Evolutionary conservation across 805 yeast species (phyloP), one percentile per base, ranked within the genome.

Genomic region (Vanderwaltozyma polyspora): DNA sequence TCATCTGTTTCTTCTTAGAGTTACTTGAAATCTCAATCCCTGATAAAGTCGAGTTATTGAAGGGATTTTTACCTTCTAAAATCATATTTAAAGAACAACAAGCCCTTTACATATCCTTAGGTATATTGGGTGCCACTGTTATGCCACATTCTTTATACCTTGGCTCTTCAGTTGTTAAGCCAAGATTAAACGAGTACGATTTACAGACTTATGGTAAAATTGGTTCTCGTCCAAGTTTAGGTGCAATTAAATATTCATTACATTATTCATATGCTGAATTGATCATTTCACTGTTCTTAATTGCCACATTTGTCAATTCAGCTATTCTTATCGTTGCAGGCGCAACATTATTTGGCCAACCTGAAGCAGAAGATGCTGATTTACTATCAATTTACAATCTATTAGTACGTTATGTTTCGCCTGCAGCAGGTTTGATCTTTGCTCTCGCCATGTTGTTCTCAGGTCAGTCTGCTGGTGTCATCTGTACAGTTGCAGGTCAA

Each of bases 391-490:
- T 86, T 40, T 83, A 86, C 52, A 69, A 77, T 37, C 63, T 86
- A 57, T 67, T 86, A 19, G 66, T 74, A 5, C 62, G 66, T 21
- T 82, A 81, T 48, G 66, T 86, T 26, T 81, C 94, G 1, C 79
- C 82, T 12, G 74, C 86, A 5, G 96, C 95, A 1, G 96, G 94
- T 5, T 63, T 82, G 8, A 78, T 86, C 0, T 86, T 87, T 64
- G 95, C 95, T 0, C 59, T 85, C 32, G 95, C 95, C 1, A 70
- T 86, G 59, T 63, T 86, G 30, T 86, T 82, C 52, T 78, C 89
- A 11, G 96, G 96, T n/a, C 89, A 86, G 51, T 79, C 91, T 48
- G 95, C 95, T 2, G 95, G 95, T 28, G 82, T 89, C 26, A 94
- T 86, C 14, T 86, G 94, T 52, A 87, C 95, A 0, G 68, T 87